phyloP scores from a whole-genome alignment of 768 basidiomycete genomes.

The Kwoniella shandongensis region DNA sequence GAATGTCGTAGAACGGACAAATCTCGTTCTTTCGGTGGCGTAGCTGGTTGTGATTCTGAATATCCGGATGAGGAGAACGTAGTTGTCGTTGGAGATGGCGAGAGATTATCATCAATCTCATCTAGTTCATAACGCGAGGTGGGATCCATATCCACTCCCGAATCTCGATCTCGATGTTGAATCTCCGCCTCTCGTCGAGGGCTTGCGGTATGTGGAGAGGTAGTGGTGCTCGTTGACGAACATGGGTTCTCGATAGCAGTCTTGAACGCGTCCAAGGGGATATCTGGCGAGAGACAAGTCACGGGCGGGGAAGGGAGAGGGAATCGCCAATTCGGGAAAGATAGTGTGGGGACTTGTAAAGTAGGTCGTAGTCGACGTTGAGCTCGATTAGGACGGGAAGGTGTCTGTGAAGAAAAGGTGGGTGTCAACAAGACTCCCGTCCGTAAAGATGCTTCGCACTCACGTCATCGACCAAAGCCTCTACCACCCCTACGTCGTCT shows the following conservation, averaged over 20 bases:
- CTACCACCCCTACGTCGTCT: conserved; percentile 13
- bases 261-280: conserved; percentile 31
- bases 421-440: background rate
- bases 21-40: conserved; percentile 5
- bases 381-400: background rate
- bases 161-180: background rate
- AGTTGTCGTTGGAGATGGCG: conserved; percentile 9
- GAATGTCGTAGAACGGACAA: background rate
- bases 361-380: conserved; percentile 14
- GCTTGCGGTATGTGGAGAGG: background rate
- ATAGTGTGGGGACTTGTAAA: conserved; percentile 14
- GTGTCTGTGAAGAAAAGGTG: conserved; percentile 13
- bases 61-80: conserved; percentile 2
- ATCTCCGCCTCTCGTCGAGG: background rate
- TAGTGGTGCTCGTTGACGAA: background rate
- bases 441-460: background rate
- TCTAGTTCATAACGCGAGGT: background rate
- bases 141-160: background rate
- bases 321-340: conserved; percentile 34
- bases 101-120: conserved; percentile 4
- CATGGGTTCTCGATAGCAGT: conserved; percentile 35
- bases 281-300: conserved; percentile 30
- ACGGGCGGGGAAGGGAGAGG: conserved; percentile 42
- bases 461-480: conserved; percentile 7
- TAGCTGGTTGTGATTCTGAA: conserved; percentile 1